Evolutionary conservation across 768 basidiomycete species (phyloP).

Genomic region (Terana coerulea): DNA sequence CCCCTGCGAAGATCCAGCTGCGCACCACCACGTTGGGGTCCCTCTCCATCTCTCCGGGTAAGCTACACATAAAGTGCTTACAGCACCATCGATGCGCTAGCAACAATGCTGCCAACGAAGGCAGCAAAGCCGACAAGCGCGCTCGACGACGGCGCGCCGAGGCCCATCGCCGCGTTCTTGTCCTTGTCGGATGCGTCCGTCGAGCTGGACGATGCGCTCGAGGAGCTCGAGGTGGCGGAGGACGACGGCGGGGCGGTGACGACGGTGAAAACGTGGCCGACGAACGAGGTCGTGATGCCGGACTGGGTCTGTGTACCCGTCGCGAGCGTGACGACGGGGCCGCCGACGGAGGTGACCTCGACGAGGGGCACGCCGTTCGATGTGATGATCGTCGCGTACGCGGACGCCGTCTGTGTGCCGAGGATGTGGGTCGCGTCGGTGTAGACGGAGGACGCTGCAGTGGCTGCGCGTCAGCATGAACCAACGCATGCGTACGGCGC

Average conservation of each 20-base stretch:
- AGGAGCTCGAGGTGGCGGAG: neutral
- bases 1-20: no score
- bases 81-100: conserved; percentile 17
- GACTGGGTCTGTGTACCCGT: conserved; percentile 5
- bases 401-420: conserved; percentile 15
- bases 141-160: conserved; percentile 5
- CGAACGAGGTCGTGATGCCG: conserved; percentile 19
- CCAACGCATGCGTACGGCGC: neutral
- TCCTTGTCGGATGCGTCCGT: neutral
- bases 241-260: conserved; percentile 7
- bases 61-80: no score
- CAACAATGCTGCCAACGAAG: conserved; percentile 16
- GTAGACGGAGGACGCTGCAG: conserved; percentile 14
- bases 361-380: conserved; percentile 19
- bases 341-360: conserved; percentile 19
- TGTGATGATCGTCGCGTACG: conserved; percentile 15
- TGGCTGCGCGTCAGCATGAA: neutral
- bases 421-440: conserved; percentile 13
- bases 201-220: neutral
- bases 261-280: conserved; percentile 20
- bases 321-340: conserved; percentile 23
- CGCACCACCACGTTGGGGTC: no score
- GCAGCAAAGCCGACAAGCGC: conserved; percentile 15
- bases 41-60: no score
- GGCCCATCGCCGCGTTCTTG: conserved; percentile 10